A percentile compares a stretch with the other conserved stretches of the same genome.
phyloP scores from a whole-genome alignment of 2,329 filamentous ascomycete species.

The Diplocarpon mali region DNA sequence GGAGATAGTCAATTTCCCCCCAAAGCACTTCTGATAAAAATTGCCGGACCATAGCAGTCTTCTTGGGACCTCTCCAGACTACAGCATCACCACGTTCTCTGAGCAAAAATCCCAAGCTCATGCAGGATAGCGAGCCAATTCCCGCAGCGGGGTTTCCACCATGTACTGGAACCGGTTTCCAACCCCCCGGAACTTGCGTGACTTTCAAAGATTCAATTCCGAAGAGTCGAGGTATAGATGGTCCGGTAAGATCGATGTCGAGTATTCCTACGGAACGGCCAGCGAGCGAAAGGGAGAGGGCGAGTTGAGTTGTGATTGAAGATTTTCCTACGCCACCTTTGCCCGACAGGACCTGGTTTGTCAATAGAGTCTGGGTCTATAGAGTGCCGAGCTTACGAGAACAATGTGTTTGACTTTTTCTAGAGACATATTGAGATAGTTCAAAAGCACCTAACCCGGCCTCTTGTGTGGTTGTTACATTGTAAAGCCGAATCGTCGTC shows the following conservation, averaged over 20 bases:
- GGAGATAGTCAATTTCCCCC: constrained; percentile 77
- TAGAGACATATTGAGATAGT: constrained; percentile 44
- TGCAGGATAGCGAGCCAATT: constrained; percentile 62
- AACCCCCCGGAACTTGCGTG: constrained; percentile 80
- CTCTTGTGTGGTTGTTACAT: constrained; percentile 10
- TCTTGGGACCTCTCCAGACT: constrained; percentile 96
- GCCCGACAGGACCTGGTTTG: constrained; percentile 63
- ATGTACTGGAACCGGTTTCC: constrained; percentile 83
- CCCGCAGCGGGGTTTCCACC: constrained; percentile 39
- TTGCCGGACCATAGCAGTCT: constrained; percentile 97
- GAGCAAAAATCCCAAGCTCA: constrained; percentile 88
- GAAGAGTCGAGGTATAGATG: constrained; percentile 91
- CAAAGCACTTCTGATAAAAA: constrained; percentile 88
- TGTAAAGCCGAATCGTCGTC: background rate
- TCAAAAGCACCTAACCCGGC: background rate
- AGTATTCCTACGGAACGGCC: constrained; percentile 89
- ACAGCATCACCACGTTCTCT: constrained; percentile 78
- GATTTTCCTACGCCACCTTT: constrained; percentile 98
- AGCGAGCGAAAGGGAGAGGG: constrained; percentile 73
- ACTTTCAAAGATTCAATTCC: constrained; percentile 84
- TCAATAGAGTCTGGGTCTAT: constrained; percentile 6
- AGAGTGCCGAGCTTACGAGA: constrained; percentile 41
- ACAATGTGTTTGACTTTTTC: constrained; percentile 66
- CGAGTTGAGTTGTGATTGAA: constrained; percentile 92
- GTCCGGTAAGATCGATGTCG: constrained; percentile 91